Evolutionary conservation across 768 basidiomycete species (phyloP).

Genomic region (Agaricus subrufescens): DNA sequence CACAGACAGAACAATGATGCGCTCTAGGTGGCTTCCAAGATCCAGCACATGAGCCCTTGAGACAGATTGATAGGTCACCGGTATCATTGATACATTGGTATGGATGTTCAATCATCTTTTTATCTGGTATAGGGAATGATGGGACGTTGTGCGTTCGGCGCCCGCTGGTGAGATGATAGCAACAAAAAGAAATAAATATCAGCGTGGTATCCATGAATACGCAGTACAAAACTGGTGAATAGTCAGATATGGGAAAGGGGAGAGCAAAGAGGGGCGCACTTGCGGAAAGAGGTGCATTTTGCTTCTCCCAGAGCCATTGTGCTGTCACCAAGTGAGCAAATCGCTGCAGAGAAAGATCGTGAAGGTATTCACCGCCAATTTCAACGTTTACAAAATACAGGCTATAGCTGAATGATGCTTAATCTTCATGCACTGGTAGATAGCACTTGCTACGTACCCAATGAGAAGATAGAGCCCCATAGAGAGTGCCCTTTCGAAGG

Average conservation of each 20-base stretch:
- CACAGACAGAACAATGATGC: constrained; percentile 42
- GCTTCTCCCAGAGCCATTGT: constrained; percentile 25
- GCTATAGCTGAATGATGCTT: constrained; percentile 22
- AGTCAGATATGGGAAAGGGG: not conserved
- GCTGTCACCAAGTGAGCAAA: constrained; percentile 14
- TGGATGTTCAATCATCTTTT: constrained; percentile 26
- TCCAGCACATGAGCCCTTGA: constrained; percentile 27
- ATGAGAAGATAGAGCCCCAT: constrained; percentile 1
- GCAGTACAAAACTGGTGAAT: constrained; percentile 25
- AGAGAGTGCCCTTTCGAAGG: not conserved
- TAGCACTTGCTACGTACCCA: not conserved
- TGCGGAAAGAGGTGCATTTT: constrained; percentile 16
- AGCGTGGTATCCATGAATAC: constrained; percentile 21
- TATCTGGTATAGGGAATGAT: constrained; percentile 26
- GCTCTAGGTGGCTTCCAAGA: constrained; percentile 40
- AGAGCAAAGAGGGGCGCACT: constrained; percentile 12
- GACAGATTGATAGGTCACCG: constrained; percentile 31
- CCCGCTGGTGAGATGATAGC: constrained; percentile 26
- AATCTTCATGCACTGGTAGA: not conserved
- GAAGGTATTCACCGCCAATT: constrained; percentile 22
- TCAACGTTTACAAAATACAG: constrained; percentile 29
- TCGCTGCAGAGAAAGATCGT: not conserved
- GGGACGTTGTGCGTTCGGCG: constrained; percentile 29
- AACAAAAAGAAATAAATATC: constrained; percentile 23
- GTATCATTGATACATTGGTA: constrained; percentile 30